A percentile compares a stretch with the other conserved stretches of the same genome.
These are phyloP conservation scores for Dactylorhiza incarnata DNA, from an alignment of 106 monocot species.

Conservation along the genomic window DNA sequence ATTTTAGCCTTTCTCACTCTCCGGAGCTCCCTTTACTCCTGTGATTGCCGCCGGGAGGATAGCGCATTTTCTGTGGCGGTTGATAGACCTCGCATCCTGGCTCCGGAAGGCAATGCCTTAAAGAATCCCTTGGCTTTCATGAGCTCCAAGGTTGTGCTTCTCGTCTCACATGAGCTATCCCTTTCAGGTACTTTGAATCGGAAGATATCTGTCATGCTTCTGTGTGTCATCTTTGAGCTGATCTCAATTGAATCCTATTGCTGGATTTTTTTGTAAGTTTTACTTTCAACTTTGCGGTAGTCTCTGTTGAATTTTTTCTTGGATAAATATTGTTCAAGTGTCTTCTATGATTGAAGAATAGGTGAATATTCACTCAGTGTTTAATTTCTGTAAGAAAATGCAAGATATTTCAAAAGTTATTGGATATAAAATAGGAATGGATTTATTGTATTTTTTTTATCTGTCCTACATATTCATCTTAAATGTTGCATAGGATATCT, in stretches of 20 bases:
- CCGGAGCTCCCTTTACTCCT: slow-evolving; percentile 27
- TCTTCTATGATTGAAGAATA: no score
- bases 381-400: no score
- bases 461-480: no score
- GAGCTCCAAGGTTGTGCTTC: slow-evolving; percentile 63
- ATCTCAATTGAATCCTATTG: not conserved
- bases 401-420: no score
- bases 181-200: slow-evolving; percentile 61
- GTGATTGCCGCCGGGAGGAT: slow-evolving; percentile 13
- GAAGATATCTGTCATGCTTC: not conserved
- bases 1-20: slow-evolving; percentile 34
- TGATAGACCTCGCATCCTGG: not conserved
- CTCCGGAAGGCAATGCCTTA: not conserved
- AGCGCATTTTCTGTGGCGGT: not conserved
- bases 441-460: no score
- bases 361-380: no score
- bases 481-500: no score
- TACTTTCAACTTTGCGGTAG: not conserved
- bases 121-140: slow-evolving; percentile 68
- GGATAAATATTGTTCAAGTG: not conserved
- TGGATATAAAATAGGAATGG: no score
- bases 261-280: not conserved
- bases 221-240: not conserved
- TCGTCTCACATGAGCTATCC: slow-evolving; percentile 93
- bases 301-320: not conserved